Evolutionary conservation across 1,284 basidiomycete genomes (phyloP).

Genomic region (Leccinum discolor): DNA sequence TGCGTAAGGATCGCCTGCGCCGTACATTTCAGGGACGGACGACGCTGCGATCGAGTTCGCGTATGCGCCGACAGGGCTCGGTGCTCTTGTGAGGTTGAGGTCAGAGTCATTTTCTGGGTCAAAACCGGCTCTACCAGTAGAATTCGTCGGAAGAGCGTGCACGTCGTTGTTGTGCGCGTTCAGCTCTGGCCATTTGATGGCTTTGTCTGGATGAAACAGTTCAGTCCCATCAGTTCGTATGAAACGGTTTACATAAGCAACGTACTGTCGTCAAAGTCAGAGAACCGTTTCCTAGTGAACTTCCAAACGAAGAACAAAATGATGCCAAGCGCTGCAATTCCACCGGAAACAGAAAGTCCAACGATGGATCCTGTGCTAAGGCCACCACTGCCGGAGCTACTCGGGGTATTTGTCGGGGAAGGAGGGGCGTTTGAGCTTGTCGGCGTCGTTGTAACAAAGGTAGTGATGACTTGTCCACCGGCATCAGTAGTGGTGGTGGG

Average conservation of each 20-base stretch:
- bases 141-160: conserved; percentile 63
- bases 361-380: no score
- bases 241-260: conserved; percentile 25
- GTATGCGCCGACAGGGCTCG: conserved; percentile 41
- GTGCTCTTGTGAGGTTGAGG: conserved; percentile 52
- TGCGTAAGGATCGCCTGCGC: conserved; percentile 68
- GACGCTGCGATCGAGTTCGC: conserved; percentile 45
- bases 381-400: no score
- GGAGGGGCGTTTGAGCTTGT: conserved; percentile 12
- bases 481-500: conserved; percentile 27
- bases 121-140: conserved; percentile 65
- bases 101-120: conserved; percentile 59
- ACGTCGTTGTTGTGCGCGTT: conserved; percentile 62
- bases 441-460: conserved; percentile 10
- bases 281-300: conserved; percentile 73
- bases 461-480: conserved; percentile 25
- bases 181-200: conserved; percentile 86
- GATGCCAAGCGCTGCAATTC: no score
- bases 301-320: conserved; percentile 78
- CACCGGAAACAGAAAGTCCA: no score
- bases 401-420: conserved; percentile 12
- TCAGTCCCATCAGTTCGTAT: conserved; percentile 7
- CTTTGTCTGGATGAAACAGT: conserved; percentile 56
- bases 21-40: conserved; percentile 51
- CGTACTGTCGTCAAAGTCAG: conserved; percentile 77